A percentile compares a stretch with the other conserved stretches of the same genome.
These are phyloP conservation scores for Dendrobium officinale DNA, from an alignment of 106 monocot species.

Conservation along the genomic window DNA sequence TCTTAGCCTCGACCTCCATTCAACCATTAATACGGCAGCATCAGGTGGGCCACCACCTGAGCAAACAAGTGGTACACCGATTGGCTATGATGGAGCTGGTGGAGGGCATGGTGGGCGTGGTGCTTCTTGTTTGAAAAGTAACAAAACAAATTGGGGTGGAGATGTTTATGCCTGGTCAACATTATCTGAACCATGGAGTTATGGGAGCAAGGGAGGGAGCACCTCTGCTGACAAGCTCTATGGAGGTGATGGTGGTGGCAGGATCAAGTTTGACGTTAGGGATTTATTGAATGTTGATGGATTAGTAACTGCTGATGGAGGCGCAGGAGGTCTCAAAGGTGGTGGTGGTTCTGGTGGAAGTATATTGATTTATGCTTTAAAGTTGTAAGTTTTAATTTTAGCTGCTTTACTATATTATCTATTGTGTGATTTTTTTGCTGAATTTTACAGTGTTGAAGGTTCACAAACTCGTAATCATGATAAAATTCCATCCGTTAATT, in stretches of 20 bases:
- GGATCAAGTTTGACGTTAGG: constrained; percentile 46
- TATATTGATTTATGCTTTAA: constrained; percentile 63
- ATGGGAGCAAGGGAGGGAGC: constrained; percentile 85
- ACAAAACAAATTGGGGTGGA: constrained; percentile 92
- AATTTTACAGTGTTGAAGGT: neutral
- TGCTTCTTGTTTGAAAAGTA: constrained; percentile 72
- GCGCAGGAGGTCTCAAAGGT: constrained; percentile 53
- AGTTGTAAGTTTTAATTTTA: constrained; percentile 52
- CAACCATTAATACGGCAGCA: constrained; percentile 62
- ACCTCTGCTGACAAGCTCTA: constrained; percentile 40
- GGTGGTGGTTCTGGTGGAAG: constrained; percentile 97
- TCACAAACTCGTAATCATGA: too few species aligned
- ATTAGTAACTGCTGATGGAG: constrained; percentile 64
- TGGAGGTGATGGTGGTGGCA: constrained; percentile 84
- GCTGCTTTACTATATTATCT: neutral
- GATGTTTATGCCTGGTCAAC: constrained; percentile 96
- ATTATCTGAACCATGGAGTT: constrained; percentile 84
- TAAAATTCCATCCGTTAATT: neutral
- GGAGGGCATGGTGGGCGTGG: constrained; percentile 94
- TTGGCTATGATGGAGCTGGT: constrained; percentile 65
- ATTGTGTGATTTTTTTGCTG: neutral
- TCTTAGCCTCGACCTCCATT: constrained; percentile 39
- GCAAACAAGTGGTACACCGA: constrained; percentile 92
- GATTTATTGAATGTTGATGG: constrained; percentile 61
- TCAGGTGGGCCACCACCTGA: constrained; percentile 69